These are phyloP conservation scores for Trichosanthes truncata DNA, from an alignment of 306 rosid genomes.

Conservation along the genomic window DNA sequence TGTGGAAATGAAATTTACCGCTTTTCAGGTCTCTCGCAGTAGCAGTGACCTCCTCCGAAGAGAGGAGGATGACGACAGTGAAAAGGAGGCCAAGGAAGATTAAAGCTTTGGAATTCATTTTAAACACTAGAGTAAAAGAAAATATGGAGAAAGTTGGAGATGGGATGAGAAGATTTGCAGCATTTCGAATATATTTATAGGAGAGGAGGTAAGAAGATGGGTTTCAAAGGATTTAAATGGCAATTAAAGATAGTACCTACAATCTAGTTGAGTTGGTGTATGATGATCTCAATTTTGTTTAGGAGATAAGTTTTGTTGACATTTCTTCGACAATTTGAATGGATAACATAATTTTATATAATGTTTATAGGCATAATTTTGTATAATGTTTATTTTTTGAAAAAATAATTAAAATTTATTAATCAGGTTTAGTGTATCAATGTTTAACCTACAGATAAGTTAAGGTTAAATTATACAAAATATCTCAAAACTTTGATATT, in stretches of 20 bases:
- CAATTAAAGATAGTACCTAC: background rate
- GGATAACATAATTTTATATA: background rate
- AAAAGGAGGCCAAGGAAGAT: conserved; percentile 16
- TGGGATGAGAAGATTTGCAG: background rate
- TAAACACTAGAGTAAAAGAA: background rate
- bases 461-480: no score
- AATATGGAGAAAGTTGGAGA: conserved; percentile 3
- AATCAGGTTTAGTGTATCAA: no score
- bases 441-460: no score
- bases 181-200: background rate
- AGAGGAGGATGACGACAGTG: conserved; percentile 23
- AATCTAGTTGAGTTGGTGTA: background rate
- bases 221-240: background rate
- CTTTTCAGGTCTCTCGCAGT: conserved; percentile 19
- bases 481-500: no score
- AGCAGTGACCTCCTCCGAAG: conserved; percentile 12
- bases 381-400: no score
- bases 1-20: background rate
- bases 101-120: conserved; percentile 1
- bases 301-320: background rate
- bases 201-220: background rate
- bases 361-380: no score
- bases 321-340: background rate
- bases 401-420: no score
- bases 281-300: background rate